Base-by-base conservation (phyloP, 306 rosid species). In the Castanea crenata region DNA sequence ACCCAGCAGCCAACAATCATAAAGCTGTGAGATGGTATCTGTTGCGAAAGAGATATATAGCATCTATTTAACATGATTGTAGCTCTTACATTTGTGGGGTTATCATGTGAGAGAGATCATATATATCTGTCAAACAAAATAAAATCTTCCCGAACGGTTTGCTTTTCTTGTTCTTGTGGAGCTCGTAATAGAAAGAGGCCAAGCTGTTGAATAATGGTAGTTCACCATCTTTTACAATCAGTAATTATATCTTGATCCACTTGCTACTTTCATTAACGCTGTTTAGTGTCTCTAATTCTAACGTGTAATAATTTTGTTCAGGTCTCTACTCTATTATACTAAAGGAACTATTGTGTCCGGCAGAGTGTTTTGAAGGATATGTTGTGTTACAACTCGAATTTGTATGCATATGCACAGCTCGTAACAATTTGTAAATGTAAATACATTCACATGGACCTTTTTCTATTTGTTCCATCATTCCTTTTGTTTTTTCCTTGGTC, bases 101-200 rank as follows among this genome's bases (percentile, higher is more conserved):
- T 35, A 35, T 6, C 44, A 35, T 35, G 44, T 35, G 9, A 35
- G 44, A 6, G 44, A 35, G 1, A 6, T 1, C 27, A 25, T 25
- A 25, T 35, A 35, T 35, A 35, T 35, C 38, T 34, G 38, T 34
- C 38, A 35, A 6, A 34, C 38, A 34, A 34, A 6, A 34, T 34
- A 5, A 34, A 34, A 34, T 34, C 5, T 34, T 6, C 38, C 7
- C 38, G 5, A 98, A 78, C 92, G 91, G 31, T 92, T 95, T 79
- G 90, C 98, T 59, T 69, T 96, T 62, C 94, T 95, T 79, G 97
- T 91, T 82, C 97, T 95, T 79, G 97, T 96, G 5, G 97, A 93
- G 85, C 79, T 91, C 78, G 99, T 92, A 67, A 88, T 95, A 80
- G 99, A 95, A 91, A 91, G 99, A 90, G 99, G 99, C 63, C 98